These are phyloP conservation scores for Ustilago bromivora DNA, from an alignment of 1,284 basidiomycete genomes.

Conservation along the genomic window DNA sequence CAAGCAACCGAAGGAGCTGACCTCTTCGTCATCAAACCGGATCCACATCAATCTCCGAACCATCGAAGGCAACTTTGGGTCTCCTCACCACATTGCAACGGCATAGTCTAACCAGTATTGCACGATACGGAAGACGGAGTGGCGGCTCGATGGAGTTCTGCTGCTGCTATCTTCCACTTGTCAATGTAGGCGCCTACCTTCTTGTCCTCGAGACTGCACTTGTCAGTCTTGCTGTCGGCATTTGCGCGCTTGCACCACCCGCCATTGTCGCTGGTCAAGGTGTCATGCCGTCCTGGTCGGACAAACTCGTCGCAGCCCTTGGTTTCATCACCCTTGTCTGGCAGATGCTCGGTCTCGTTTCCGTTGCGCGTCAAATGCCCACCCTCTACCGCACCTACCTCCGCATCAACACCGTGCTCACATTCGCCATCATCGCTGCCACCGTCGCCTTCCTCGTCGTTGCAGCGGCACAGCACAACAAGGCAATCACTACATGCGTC, in stretches of 20 bases:
- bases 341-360: conserved; percentile 62
- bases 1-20: neutral
- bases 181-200: conserved; percentile 67
- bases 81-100: neutral
- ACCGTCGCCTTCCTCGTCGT: conserved; percentile 62
- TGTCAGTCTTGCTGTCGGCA: conserved; percentile 57
- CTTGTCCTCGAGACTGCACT: conserved; percentile 60
- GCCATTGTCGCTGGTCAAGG: conserved; percentile 62
- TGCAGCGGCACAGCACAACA: conserved; percentile 54
- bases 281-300: conserved; percentile 60
- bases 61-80: neutral
- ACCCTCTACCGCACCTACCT: conserved; percentile 63
- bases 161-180: conserved; percentile 66
- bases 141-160: conserved; percentile 61
- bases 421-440: conserved; percentile 50
- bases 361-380: conserved; percentile 55
- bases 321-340: conserved; percentile 60
- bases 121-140: conserved; percentile 15
- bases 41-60: neutral
- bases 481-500: conserved; percentile 50
- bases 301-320: conserved; percentile 59
- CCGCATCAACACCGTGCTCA: conserved; percentile 63
- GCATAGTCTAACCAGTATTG: conserved; percentile 13
- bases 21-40: no score
- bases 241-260: conserved; percentile 63